Conservation (phyloP, 2,329 filamentous ascomycete genomes). For the Epichloe baconii region DNA sequence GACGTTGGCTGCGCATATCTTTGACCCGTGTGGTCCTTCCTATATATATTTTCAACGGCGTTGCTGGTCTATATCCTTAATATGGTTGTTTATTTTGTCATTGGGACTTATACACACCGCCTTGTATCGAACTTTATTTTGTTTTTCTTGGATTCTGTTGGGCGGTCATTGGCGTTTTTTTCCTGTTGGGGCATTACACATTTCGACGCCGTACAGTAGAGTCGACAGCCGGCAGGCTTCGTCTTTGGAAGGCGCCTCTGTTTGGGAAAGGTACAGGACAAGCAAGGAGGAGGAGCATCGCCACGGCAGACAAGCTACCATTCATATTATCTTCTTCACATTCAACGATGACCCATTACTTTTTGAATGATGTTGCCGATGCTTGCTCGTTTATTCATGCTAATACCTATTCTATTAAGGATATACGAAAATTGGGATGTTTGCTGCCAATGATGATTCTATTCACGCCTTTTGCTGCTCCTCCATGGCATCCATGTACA, state of each 20-base stretch:
- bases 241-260: background rate
- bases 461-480: conserved; percentile 23
- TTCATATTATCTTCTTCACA: background rate
- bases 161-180: background rate
- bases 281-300: background rate
- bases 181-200: background rate
- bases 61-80: background rate
- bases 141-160: background rate
- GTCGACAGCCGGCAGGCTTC: background rate
- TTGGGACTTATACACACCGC: background rate
- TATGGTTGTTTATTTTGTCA: background rate
- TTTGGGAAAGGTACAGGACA: background rate
- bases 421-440: background rate
- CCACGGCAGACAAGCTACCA: background rate
- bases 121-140: background rate
- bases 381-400: background rate
- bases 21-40: background rate
- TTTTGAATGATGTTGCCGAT: background rate
- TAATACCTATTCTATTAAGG: background rate
- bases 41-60: background rate
- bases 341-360: background rate
- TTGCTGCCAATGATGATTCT: background rate
- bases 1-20: background rate
- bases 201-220: background rate
- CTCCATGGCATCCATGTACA: conserved; percentile 80